Base-by-base conservation (phyloP, 2,329 filamentous ascomycete species). In the Aspergillus sp. region DNA sequence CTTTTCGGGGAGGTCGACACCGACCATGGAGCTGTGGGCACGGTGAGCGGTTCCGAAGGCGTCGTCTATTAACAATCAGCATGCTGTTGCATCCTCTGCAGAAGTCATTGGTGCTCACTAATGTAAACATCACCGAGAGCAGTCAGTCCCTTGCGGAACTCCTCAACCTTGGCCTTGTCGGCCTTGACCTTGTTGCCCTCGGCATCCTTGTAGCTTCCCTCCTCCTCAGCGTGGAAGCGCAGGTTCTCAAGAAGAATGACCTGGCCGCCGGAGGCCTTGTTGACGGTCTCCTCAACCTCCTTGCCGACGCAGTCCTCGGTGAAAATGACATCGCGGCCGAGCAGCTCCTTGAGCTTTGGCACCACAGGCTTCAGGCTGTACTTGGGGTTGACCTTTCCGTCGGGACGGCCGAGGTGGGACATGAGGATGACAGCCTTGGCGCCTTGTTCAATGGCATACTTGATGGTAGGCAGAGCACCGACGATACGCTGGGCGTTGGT, bases 401-500 rank as follows among this genome's bases (percentile, higher is more conserved):
- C 91, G 67, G 95, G 95, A 57, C 95, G 94, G 74, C 95, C 95
- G 66, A 99, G 91, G 81, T 99, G 95, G 76, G 94, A 98, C 95
- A 99, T 99, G 77, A 99, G 87, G 74, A 98, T 83, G 64, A 99
- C 93, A 54, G 93, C 85, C 85, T 96, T 96, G 77, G 93, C 93
- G 71, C 91, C 92, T 79, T 96, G 82, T 70, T 96, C 91, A 74
- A 95, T 83, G 76, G 93, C 93, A 80, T 97, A 89, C 84, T 96
- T 96, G 85, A 97, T 97, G 73, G 93, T 96, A 74, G 93, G 93
- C 68, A 97, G 83, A 74, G 95, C 95, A 76, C 95, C 96, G 74
- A 92, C 93, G 76, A 99, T 99, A 80, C 95, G 93, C 85, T 99
- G 95, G 82, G 90, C 92, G 88, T 99, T 99, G 80, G 95, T 98